These are phyloP conservation scores for Pontederia paniculata DNA, from an alignment of 176 grass and related monocot genomes.

Conservation along the genomic window DNA sequence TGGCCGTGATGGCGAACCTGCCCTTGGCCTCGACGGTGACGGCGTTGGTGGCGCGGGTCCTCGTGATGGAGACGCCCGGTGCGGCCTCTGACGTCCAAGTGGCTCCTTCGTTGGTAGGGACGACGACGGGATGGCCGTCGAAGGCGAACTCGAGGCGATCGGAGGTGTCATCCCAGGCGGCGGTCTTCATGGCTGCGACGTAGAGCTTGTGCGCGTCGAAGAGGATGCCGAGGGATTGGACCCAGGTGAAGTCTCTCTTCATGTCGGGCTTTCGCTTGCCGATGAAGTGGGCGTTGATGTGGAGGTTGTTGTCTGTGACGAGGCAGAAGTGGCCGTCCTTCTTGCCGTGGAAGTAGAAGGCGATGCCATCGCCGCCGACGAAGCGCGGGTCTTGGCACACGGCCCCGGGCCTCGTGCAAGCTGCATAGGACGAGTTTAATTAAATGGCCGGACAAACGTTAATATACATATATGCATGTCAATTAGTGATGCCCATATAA, in stretches of 20 bases:
- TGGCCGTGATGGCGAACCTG: constrained; percentile 17
- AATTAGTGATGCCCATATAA: no score
- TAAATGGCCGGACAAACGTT: no score
- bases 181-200: constrained; percentile 19
- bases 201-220: constrained; percentile 21
- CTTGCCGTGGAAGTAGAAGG: constrained; percentile 31
- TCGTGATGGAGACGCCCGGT: constrained; percentile 12
- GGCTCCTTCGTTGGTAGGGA: constrained; percentile 12
- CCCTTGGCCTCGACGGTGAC: constrained; percentile 10
- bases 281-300: constrained; percentile 31
- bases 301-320: constrained; percentile 15
- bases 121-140: constrained; percentile 1
- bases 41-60: constrained; percentile 6
- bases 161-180: constrained; percentile 20
- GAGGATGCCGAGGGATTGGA: constrained; percentile 24
- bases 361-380: constrained; percentile 26
- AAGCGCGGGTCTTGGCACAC: constrained; percentile 29
- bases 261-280: constrained; percentile 20
- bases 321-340: constrained; percentile 26
- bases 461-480: no score
- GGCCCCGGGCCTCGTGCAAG: constrained; percentile 4
- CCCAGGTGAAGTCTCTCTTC: constrained; percentile 29
- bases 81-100: background rate
- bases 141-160: constrained; percentile 15
- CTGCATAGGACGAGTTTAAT: no score